These are phyloP conservation scores for Draba incana DNA, from an alignment of 345 rosid species.

Conservation along the genomic window DNA sequence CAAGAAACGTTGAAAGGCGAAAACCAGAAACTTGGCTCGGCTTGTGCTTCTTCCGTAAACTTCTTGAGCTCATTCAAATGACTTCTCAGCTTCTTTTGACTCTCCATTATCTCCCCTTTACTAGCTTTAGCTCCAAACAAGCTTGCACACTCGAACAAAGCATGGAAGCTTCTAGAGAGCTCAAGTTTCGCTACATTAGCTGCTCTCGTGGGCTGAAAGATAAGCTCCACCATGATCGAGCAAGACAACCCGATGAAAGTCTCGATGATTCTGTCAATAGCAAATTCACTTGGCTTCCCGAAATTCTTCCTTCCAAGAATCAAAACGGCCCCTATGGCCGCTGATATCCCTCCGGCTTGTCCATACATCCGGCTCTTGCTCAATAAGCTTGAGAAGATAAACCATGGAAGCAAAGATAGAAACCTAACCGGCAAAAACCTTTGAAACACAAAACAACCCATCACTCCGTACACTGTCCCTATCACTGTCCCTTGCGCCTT, in stretches of 20 bases:
- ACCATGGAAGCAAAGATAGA: constrained; percentile 85
- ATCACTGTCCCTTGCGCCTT: constrained; percentile 94
- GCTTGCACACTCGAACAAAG: constrained; percentile 50
- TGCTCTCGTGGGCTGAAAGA: constrained; percentile 71
- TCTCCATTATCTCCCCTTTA: constrained; percentile 45
- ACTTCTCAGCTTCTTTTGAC: constrained; percentile 52
- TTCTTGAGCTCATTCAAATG: constrained; percentile 53
- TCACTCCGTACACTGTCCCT: constrained; percentile 85
- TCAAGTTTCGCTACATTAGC: constrained; percentile 65
- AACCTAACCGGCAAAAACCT: constrained; percentile 69
- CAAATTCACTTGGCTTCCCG: constrained; percentile 81
- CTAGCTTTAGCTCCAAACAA: constrained; percentile 47
- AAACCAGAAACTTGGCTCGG: constrained; percentile 89
- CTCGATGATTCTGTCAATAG: constrained; percentile 81
- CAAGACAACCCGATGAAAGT: constrained; percentile 83
- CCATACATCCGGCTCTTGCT: constrained; percentile 77
- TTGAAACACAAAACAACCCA: constrained; percentile 77
- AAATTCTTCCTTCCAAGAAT: constrained; percentile 78
- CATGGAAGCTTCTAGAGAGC: constrained; percentile 51
- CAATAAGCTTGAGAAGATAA: constrained; percentile 67
- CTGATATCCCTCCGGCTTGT: constrained; percentile 85
- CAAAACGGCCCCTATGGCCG: constrained; percentile 77
- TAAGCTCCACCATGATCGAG: constrained; percentile 63
- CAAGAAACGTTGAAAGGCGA: constrained; percentile 64
- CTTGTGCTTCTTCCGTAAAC: constrained; percentile 71